Evolutionary conservation across 306 rosid species (phyloP), one percentile per base, ranked within the genome.

Genomic region (Amphicarpaea edgeworthii): DNA sequence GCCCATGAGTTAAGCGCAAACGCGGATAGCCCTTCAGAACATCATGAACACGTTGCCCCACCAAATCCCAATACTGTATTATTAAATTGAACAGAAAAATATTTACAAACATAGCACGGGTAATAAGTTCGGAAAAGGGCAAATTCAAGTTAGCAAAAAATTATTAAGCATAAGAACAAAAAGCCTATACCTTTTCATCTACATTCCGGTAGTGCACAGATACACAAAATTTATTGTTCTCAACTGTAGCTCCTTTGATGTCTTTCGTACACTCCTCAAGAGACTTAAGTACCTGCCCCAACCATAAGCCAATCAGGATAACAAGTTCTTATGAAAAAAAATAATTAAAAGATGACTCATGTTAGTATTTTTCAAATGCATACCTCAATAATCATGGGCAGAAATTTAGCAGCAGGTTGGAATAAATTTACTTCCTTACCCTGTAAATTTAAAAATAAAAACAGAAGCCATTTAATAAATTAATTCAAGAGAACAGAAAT

Each of bases 181-280:
- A 65, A 47, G 46, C 61, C 30, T 4, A 80, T 2, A 94, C 98
- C 93, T 88, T 85, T 64, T 90, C 97, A 8, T 91, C 95, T 62
- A 94, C 98, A 2, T 94, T 94, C 76, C 98, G 97, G 85, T 94
- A 94, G 75, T 94, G 98, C 78, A 94, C 96, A 77, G 98, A 92
- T 23, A 88, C 92, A 68, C 98, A 94, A 81, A 94, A 94, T 82
- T 90, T 94, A 63, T 94, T 94, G 77, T 86, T 68, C 84, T 94
- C 98, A 45, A 94, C 89, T 73, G 60, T 92, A 47, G 94, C 88
- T 59, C 98, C 98, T 82, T 78, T 73, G 59, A 94, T 87, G 46
- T 88, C 95, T 79, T 83, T 90, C 8, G 88, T 87, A 46, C 55
- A 66, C 78, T 88, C 97, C 54, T 87, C 72, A 23, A 94, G 95